phyloP scores from a whole-genome alignment of 495 filamentous ascomycete genomes.

The Pyrenopolyporus hunteri region DNA sequence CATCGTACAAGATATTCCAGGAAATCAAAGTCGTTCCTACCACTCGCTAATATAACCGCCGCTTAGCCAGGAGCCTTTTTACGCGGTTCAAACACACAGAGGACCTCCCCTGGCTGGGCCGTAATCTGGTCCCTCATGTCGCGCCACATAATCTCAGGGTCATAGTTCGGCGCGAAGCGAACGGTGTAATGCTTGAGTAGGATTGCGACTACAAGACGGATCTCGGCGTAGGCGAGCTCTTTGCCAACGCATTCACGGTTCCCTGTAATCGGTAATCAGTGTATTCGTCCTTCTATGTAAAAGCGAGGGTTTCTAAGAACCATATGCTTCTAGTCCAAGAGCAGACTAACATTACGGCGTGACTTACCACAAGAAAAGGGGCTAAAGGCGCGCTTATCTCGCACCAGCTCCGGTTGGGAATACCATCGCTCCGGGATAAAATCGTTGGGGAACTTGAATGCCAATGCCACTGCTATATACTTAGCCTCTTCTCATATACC shows the following conservation, averaged over 20 bases:
- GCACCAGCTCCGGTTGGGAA: conserved; percentile 50
- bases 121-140: conserved; percentile 31
- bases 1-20: too few relatives aligned
- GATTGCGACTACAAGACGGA: conserved; percentile 47
- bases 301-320: too few relatives aligned
- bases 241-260: conserved; percentile 45
- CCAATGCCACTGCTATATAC: conserved; percentile 39
- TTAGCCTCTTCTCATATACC: background rate
- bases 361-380: conserved; percentile 58
- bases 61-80: too few relatives aligned
- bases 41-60: too few relatives aligned
- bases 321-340: too few relatives aligned
- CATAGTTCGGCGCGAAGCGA: conserved; percentile 35
- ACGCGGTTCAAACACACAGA: conserved; percentile 2
- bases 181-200: conserved; percentile 47
- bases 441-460: conserved; percentile 46
- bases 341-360: conserved; percentile 1
- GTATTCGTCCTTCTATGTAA: too few relatives aligned
- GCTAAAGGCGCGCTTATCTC: conserved; percentile 53
- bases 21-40: too few relatives aligned
- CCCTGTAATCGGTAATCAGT: background rate
- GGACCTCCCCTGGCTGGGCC: conserved; percentile 23
- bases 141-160: conserved; percentile 26
- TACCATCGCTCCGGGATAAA: conserved; percentile 66
- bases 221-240: conserved; percentile 47